These are phyloP conservation scores for Lanmaoa rubissima DNA, from an alignment of 768 basidiomycete genomes.

Conservation along the genomic window DNA sequence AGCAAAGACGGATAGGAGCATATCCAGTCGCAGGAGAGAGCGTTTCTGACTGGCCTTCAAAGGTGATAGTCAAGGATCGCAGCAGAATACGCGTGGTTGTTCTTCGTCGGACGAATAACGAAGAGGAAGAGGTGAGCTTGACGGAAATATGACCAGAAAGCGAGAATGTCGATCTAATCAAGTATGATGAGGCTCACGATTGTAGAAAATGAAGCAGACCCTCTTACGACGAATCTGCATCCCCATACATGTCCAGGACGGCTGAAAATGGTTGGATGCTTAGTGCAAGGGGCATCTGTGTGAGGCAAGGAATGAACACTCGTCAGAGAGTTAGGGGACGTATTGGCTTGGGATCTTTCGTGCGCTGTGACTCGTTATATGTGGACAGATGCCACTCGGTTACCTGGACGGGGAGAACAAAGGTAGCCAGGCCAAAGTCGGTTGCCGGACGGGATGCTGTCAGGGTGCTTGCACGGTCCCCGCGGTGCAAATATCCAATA, in stretches of 20 bases:
- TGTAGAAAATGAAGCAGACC: conserved; percentile 1
- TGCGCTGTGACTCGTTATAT: conserved; percentile 24
- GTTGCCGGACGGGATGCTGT: conserved; percentile 2
- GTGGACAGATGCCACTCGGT: conserved; percentile 26
- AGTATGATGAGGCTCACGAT: conserved; percentile 5
- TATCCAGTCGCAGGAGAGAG: conserved; percentile 66
- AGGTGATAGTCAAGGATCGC: conserved; percentile 68
- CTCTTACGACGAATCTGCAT: conserved; percentile 61
- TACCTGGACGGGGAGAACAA: conserved; percentile 31
- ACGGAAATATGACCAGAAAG: conserved; percentile 79
- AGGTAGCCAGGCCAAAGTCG: conserved; percentile 16
- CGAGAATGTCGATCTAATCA: conserved; percentile 75
- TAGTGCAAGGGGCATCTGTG: conserved; percentile 65
- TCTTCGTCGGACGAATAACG: conserved; percentile 51
- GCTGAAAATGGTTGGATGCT: conserved; percentile 58
- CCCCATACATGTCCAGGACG: conserved; percentile 68
- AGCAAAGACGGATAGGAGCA: conserved; percentile 63
- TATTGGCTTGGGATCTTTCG: conserved; percentile 8
- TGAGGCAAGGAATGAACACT: conserved; percentile 12
- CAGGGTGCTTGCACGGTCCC: not conserved
- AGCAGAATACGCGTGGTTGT: conserved; percentile 53
- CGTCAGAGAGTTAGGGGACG: conserved; percentile 13
- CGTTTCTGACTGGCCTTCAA: conserved; percentile 85
- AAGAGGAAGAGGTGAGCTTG: conserved; percentile 54
- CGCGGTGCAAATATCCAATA: conserved; percentile 1